These are phyloP conservation scores for Tulasnella sp. DNA, from an alignment of 768 basidiomycete species.

Conservation along the genomic window DNA sequence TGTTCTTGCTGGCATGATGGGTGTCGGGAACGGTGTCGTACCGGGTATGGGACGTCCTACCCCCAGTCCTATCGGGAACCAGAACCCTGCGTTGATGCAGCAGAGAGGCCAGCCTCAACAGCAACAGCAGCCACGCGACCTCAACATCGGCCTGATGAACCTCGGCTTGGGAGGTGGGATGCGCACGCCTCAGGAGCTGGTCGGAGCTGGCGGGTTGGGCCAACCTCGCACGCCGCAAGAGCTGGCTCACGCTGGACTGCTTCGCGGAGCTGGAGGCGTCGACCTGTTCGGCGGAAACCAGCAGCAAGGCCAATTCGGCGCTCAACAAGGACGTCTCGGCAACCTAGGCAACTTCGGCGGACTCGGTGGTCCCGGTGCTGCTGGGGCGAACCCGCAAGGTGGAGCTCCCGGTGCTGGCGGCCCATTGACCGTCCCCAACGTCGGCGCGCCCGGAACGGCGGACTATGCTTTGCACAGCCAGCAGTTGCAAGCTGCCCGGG, in stretches of 20 bases:
- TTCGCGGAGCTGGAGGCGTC: constrained; percentile 11
- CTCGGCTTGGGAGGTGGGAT: constrained; percentile 19
- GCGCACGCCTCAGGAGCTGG: constrained; percentile 20
- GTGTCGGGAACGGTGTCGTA: neutral
- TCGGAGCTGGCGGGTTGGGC: constrained; percentile 17
- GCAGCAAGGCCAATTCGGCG: neutral
- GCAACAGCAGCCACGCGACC: neutral
- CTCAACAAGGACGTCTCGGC: neutral
- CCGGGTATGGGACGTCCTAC: neutral
- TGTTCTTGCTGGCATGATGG: constrained; percentile 19
- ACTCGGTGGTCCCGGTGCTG: neutral
- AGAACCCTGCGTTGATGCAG: constrained; percentile 20
- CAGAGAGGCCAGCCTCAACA: neutral
- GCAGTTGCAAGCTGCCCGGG: constrained; percentile 13
- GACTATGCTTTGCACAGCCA: constrained; percentile 5
- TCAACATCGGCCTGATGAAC: neutral
- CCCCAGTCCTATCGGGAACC: constrained; percentile 21
- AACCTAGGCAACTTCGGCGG: neutral
- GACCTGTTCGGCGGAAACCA: constrained; percentile 13
- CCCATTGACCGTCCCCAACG: constrained; percentile 5
- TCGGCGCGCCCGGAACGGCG: constrained; percentile 15
- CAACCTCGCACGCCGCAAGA: constrained; percentile 20
- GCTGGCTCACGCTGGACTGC: constrained; percentile 17
- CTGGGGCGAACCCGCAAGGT: neutral
- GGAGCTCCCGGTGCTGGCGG: neutral